phyloP scores from a whole-genome alignment of 371 early-diverging fungal genomes.

The Blakeslea trispora region DNA sequence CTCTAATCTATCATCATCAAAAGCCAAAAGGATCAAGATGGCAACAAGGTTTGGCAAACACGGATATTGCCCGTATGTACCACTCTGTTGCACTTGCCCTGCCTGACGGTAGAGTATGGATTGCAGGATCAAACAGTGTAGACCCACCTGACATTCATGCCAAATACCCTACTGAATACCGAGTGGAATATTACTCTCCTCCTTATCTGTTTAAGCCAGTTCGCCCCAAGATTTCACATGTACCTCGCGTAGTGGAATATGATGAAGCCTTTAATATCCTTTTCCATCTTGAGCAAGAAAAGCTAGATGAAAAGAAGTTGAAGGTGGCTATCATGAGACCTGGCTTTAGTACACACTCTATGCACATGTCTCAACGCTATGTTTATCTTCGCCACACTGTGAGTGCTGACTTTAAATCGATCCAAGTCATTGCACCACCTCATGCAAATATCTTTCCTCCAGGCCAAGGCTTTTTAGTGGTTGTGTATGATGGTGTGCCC shows the following conservation, averaged over 20 bases:
- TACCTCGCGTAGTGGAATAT: conserved; percentile 48
- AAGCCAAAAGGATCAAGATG: conserved; percentile 45
- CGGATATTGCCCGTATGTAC: conserved; percentile 69
- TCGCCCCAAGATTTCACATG: conserved; percentile 50
- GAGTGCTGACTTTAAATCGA: conserved; percentile 23
- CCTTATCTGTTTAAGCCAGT: conserved; percentile 54
- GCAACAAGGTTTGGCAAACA: conserved; percentile 43
- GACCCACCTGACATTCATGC: conserved; percentile 48
- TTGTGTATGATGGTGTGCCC: conserved; percentile 61
- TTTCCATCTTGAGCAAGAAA: conserved; percentile 34
- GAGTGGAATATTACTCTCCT: conserved; percentile 64
- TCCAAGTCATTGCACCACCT: conserved; percentile 53
- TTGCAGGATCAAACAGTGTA: conserved; percentile 51
- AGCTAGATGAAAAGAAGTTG: conserved; percentile 30
- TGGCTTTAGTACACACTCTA: conserved; percentile 68
- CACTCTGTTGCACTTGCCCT: conserved; percentile 65
- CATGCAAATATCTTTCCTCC: conserved; percentile 61
- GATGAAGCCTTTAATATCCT: conserved; percentile 38
- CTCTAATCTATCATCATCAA: conserved; percentile 57
- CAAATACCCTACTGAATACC: conserved; percentile 60
- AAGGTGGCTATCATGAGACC: conserved; percentile 45
- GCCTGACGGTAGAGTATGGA: conserved; percentile 56
- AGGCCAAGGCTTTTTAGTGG: conserved; percentile 56
- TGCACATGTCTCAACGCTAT: conserved; percentile 67
- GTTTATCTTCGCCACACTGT: conserved; percentile 34